Base-by-base conservation (phyloP, 306 rosid species). In the Prunus kanzakura region DNA sequence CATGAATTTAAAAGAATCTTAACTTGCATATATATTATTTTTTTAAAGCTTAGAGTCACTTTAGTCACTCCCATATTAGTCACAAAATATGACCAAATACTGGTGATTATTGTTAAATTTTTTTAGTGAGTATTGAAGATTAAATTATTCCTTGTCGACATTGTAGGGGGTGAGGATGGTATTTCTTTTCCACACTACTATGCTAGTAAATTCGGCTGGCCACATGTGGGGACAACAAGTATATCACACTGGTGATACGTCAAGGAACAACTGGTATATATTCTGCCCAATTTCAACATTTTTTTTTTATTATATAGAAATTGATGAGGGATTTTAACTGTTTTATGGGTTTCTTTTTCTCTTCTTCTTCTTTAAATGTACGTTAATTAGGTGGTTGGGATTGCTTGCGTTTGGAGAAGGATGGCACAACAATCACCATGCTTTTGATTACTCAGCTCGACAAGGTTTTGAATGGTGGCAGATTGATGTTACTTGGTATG, bases 391-490 rank as follows among this genome's bases (percentile, higher is more conserved):
- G 98, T 91, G 88, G 97, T 88, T 93, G 83, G 96, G 91, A 3
- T 46, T 91, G 78, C 83, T 93, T 76, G 87, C 92, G 68, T 83
- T 91, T 76, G 98, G 97, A 41, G 97, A 91, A 69, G 98, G 97
- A 35, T 93, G 98, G 97, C 97, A 93, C 75, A 93, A 93, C 76
- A 93, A 91, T 49, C 98, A 93, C 85, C 98, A 93, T 47, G 98
- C 98, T 19, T 93, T 93, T 67, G 98, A 91, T 81, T 89, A 71
- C 83, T 93, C 98, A 8, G 96, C 98, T 29, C 52, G 98, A 69
- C 98, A 93, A 66, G 98, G 98, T 66, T 74, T 93, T 3, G 88
- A 91, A 78, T 93, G 98, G 98, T 93, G 98, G 97, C 90, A 93
- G 76, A 45, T 93, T 32, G 98, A 93, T 83, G 57, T 86, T 83